A percentile compares a stretch with the other conserved stretches of the same genome.
Conservation (phyloP, 202 grass and related monocot genomes). For the Brachypodium distachyon region DNA sequence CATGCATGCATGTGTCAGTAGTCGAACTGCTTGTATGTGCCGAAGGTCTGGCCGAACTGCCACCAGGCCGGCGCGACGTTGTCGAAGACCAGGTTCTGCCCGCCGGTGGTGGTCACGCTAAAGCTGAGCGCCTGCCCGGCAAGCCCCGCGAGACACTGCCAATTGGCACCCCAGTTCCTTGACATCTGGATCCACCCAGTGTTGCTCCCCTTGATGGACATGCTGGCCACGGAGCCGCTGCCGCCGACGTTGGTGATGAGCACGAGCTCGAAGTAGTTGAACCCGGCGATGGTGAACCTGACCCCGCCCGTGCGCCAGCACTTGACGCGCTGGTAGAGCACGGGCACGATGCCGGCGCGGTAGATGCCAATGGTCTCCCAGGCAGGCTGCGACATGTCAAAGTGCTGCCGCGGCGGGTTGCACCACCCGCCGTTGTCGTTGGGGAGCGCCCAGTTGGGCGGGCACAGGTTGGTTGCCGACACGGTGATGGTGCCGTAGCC, state of each 20-base stretch:
- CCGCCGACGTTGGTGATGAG: constrained; percentile 52
- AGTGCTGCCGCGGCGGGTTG: constrained; percentile 58
- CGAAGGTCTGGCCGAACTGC: constrained; percentile 37
- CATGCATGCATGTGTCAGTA: neutral
- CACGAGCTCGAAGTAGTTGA: constrained; percentile 48
- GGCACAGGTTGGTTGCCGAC: constrained; percentile 53
- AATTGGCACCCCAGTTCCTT: constrained; percentile 61
- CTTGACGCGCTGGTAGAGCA: constrained; percentile 22
- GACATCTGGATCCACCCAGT: constrained; percentile 44
- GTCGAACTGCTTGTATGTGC: constrained; percentile 42
- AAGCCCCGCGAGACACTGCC: constrained; percentile 34
- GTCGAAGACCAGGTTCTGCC: constrained; percentile 30
- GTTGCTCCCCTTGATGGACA: constrained; percentile 21
- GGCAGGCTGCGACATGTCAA: constrained; percentile 67
- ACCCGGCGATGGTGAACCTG: constrained; percentile 40
- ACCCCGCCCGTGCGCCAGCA: constrained; percentile 47
- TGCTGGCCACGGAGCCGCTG: constrained; percentile 29
- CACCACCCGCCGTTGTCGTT: constrained; percentile 56
- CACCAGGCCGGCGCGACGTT: constrained; percentile 30
- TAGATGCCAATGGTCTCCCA: constrained; percentile 5
- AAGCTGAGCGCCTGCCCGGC: constrained; percentile 37
- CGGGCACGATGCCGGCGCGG: neutral
- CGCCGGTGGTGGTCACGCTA: constrained; percentile 28
- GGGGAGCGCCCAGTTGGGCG: constrained; percentile 44
- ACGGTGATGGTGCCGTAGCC: neutral